Base-by-base conservation (phyloP, 768 basidiomycete genomes). In the Leccinum longicurvipes region DNA sequence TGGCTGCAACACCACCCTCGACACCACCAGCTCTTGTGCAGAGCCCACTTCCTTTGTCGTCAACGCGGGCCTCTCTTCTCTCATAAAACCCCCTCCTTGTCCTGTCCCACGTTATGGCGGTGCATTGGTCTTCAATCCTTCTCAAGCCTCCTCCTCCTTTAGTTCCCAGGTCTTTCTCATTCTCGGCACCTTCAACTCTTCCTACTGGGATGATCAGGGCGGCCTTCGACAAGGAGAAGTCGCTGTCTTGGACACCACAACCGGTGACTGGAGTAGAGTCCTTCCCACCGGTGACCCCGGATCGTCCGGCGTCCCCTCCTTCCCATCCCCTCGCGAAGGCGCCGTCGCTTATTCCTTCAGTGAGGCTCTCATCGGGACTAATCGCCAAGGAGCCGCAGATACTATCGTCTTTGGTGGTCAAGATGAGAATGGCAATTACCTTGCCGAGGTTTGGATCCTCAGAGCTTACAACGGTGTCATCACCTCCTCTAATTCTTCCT, bases 401-500 rank as follows among this genome's bases (percentile, higher is more conserved):
- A 86, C 82, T 17, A 78, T 93, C 45, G 82, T 92, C 10, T 93
- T 90, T 60, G 91, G 91, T 31, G 91, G 91, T 39, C 79, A 80
- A 61, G 88, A 90, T 66, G 74, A 76, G 44, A 67, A 73, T 53
- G 90, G 90, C 14, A 81, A 75, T 24, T 85, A 88, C 64, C 75
- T 91, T 4, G 79, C 83, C 39, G 91, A 93, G 54, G 65, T 93
- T 11, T 93, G 91, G 91, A 67, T 93, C 8, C 76, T 93, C 57
- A 77, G 91, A 51, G 81, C 87, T 4, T 92, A 91, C 69, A 77
- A 79, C 57, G 85, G 77, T n/a, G 69, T 77, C 29, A 64, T 89
- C 53, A 79, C 79, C n/a, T 60, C 78, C n/a, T 78, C 83, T 2
- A 75, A 77, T 49, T 70, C 77, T 54, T 72, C 70, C 7, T 90